Percentiles rank a stretch among this genome's conserved stretches.
Evolutionary conservation across 768 basidiomycete species (phyloP).

Genomic region (Kondoa malvinella): DNA sequence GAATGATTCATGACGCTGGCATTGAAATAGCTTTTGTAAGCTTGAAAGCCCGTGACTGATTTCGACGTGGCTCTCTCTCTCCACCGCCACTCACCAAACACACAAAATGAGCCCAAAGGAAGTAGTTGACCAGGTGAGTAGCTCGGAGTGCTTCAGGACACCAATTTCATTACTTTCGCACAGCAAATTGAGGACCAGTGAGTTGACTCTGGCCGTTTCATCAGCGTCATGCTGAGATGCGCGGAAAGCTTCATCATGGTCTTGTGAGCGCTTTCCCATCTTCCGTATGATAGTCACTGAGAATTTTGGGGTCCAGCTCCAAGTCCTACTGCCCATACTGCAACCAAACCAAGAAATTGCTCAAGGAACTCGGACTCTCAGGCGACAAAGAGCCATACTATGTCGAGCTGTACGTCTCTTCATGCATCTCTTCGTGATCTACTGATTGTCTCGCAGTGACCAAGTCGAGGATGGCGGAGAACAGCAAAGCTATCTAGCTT

Average conservation of each 20-base stretch:
- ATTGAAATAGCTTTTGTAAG: too few species aligned
- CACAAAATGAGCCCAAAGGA: too few species aligned
- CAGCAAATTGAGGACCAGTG: neutral
- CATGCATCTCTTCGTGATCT: neutral
- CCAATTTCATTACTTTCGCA: too few species aligned
- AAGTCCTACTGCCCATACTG: neutral
- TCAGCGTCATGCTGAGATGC: neutral
- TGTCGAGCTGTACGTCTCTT: neutral
- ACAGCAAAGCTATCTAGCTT: neutral
- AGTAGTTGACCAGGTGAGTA: too few species aligned
- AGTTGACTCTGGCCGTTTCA: neutral
- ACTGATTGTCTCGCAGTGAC: neutral
- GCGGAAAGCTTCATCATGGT: neutral
- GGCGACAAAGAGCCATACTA: neutral
- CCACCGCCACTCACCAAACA: too few species aligned
- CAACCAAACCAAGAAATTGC: neutral
- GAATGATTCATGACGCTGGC: too few species aligned
- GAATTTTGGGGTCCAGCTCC: too few species aligned
- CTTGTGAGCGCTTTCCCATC: neutral
- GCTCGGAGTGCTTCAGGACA: too few species aligned
- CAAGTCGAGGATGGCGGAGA: neutral
- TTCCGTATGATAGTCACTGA: neutral
- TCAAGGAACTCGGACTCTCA: neutral
- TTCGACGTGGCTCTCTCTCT: too few species aligned
- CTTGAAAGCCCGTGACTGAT: too few species aligned